Evolutionary conservation across 73 alveolate species (phyloP).

Genomic region (Tetrahymena elliotti): DNA sequence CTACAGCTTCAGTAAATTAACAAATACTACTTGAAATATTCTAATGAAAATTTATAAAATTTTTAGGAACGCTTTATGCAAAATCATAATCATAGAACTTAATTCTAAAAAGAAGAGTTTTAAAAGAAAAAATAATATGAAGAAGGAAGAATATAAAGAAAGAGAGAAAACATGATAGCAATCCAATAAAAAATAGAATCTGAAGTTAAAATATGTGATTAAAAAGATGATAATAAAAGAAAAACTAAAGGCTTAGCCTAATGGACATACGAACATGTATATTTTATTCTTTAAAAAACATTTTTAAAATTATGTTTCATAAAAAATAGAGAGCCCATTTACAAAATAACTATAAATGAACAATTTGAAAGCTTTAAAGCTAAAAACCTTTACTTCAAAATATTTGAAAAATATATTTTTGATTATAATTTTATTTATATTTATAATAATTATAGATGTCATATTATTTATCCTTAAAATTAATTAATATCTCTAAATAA

Average conservation of each 20-base stretch:
- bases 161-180: slow-evolving; percentile 19
- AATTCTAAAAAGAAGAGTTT: slow-evolving; percentile 30
- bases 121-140: slow-evolving; percentile 2
- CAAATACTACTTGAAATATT: neutral
- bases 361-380: neutral
- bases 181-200: slow-evolving; percentile 18
- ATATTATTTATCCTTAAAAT: too few relatives aligned
- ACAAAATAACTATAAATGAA: slow-evolving; percentile 36
- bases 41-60: neutral
- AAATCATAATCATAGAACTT: slow-evolving; percentile 16
- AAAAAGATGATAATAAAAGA: slow-evolving; percentile 18
- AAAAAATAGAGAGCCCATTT: slow-evolving; percentile 26
- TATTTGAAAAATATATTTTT: too few relatives aligned
- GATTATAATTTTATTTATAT: neutral
- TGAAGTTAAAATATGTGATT: neutral
- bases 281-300: neutral
- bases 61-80: slow-evolving; percentile 3
- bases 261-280: slow-evolving; percentile 35
- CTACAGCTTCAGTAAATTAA: slow-evolving; percentile 12
- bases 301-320: neutral
- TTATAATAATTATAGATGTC: too few relatives aligned
- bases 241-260: slow-evolving; percentile 21
- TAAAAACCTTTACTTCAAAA: neutral
- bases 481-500: too few relatives aligned
- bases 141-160: slow-evolving; percentile 23